Conservation (phyloP, 164 flowering plant species). For the Piper betle region DNA sequence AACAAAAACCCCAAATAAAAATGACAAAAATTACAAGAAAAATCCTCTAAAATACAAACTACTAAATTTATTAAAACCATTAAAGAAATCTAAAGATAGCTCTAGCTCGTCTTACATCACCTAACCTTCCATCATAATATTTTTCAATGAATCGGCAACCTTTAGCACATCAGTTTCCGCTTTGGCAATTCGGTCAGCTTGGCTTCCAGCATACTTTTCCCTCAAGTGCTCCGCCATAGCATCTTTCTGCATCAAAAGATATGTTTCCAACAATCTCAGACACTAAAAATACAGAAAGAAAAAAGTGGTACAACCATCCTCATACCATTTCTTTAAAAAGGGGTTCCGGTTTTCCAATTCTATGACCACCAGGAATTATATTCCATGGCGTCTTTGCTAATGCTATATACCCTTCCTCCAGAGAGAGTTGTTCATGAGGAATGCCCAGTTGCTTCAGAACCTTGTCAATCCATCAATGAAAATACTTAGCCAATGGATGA, state of each 20-base stretch:
- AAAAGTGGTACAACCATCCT: not conserved
- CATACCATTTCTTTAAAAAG: conserved; percentile 78
- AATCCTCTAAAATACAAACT: too few species aligned
- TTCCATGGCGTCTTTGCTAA: conserved; percentile 72
- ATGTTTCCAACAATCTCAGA: not conserved
- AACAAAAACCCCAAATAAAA: too few species aligned
- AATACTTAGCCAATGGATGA: not conserved
- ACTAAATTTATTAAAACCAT: too few species aligned
- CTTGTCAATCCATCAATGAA: conserved; percentile 18
- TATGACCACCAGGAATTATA: conserved; percentile 58
- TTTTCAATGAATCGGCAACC: conserved; percentile 50
- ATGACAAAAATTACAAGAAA: too few species aligned
- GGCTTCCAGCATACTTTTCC: conserved; percentile 84
- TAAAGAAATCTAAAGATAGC: too few species aligned
- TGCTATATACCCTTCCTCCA: conserved; percentile 52
- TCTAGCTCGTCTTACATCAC: not conserved
- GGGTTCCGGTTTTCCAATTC: conserved; percentile 70
- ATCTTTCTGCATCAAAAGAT: conserved; percentile 40
- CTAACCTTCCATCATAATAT: conserved; percentile 54
- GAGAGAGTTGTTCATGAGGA: conserved; percentile 39
- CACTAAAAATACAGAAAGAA: not conserved
- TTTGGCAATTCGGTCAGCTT: conserved; percentile 63
- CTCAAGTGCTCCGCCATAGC: conserved; percentile 48
- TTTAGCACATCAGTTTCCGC: conserved; percentile 47
- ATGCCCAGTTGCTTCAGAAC: conserved; percentile 83